Conservation (phyloP, 2,329 filamentous ascomycete species). For the Coniochaeta sp. region DNA sequence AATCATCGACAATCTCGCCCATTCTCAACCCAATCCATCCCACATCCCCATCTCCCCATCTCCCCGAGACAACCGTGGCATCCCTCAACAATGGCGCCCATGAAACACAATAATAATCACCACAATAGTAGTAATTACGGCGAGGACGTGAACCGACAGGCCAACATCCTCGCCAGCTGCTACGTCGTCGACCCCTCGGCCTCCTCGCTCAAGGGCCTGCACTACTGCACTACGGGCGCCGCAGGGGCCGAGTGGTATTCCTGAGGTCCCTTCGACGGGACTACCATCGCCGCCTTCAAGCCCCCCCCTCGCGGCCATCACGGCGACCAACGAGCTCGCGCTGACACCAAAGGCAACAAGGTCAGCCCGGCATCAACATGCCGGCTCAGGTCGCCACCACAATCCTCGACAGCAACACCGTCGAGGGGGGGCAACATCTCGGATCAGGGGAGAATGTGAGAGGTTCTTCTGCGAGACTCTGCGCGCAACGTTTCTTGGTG, state of each 20-base stretch:
- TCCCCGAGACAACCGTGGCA: constrained; percentile 21
- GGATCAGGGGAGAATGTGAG: constrained; percentile 99
- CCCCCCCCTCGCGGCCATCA: constrained; percentile 77
- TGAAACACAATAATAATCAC: constrained; percentile 64
- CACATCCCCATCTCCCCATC: neutral
- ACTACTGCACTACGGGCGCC: constrained; percentile 88
- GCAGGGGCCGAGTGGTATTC: constrained; percentile 85
- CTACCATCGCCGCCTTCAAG: constrained; percentile 79
- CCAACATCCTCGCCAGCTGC: constrained; percentile 84
- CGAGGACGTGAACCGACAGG: constrained; percentile 55
- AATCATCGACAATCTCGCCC: neutral
- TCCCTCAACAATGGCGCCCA: constrained; percentile 50
- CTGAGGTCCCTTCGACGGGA: constrained; percentile 83
- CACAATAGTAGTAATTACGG: constrained; percentile 75
- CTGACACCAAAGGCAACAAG: constrained; percentile 53
- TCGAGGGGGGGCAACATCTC: constrained; percentile 88
- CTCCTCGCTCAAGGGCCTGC: constrained; percentile 67
- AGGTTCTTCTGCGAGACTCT: constrained; percentile 99
- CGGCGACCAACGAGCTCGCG: constrained; percentile 60
- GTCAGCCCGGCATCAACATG: constrained; percentile 20
- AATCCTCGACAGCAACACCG: constrained; percentile 27
- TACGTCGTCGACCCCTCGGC: constrained; percentile 69
- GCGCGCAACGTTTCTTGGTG: constrained; percentile 90
- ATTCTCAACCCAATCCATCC: neutral
- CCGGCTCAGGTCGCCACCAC: constrained; percentile 9